Percentiles rank a stretch among this genome's conserved stretches.
Evolutionary conservation across 164 flowering plant genomes (phyloP).

Genomic region (Kingdonia uniflora): DNA sequence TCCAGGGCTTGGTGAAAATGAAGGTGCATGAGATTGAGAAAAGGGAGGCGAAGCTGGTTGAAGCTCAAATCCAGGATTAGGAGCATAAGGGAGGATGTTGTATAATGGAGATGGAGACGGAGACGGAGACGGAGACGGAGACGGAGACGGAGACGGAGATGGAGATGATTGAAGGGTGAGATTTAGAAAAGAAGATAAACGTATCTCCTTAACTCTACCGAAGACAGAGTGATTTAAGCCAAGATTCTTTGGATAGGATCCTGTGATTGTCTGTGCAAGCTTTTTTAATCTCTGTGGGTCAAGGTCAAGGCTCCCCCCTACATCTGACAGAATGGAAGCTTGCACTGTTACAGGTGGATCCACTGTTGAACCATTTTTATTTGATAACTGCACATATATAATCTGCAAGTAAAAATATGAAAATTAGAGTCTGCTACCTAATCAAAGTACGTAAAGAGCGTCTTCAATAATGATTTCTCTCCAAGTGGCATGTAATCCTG

Average conservation of each 20-base stretch:
- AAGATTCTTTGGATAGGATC: slow-evolving; percentile 48
- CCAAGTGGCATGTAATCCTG: no score
- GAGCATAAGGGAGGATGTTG: slow-evolving; percentile 8
- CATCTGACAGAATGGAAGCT: slow-evolving; percentile 45
- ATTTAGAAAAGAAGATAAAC: slow-evolving; percentile 45
- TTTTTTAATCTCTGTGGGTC: slow-evolving; percentile 58
- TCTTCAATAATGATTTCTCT: no score
- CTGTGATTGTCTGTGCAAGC: slow-evolving; percentile 48
- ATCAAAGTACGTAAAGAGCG: no score
- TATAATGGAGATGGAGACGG: slow-evolving; percentile 19
- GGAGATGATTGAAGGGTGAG: slow-evolving; percentile 24
- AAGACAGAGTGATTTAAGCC: slow-evolving; percentile 65
- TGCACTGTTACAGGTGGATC: slow-evolving; percentile 51
- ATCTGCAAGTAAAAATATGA: slow-evolving; percentile 26
- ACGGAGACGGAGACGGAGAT: slow-evolving; percentile 44
- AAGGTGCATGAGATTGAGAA: slow-evolving; percentile 26
- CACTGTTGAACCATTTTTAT: slow-evolving; percentile 49
- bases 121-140: slow-evolving; percentile 41
- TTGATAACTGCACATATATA: slow-evolving; percentile 47
- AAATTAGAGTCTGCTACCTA: slow-evolving; percentile 2
- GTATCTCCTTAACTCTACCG: slow-evolving; percentile 61
- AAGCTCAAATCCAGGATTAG: slow-evolving; percentile 14
- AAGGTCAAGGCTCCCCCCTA: slow-evolving; percentile 22
- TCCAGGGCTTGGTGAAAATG: slow-evolving; percentile 23
- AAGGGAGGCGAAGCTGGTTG: slow-evolving; percentile 15